Base-by-base conservation (phyloP, 306 rosid genomes). In the Vigna nakashimae region DNA sequence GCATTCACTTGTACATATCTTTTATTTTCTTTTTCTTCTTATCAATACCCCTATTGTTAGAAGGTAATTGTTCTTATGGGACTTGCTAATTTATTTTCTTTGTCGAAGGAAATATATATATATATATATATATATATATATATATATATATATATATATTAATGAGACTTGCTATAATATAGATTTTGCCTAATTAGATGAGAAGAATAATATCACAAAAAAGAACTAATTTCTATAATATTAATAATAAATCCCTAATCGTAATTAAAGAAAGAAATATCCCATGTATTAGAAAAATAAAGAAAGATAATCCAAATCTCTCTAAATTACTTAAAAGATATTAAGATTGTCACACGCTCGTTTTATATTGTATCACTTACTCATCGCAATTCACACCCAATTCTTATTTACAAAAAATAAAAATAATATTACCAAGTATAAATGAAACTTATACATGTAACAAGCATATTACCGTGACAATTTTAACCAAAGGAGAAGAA, bases 401-500 rank as follows among this genome's bases (percentile, higher is more conserved):
- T 26, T 26, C 28, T 26, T 26, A 26, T 26, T 26, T 26, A 26
- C 28, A 26, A 26, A 26, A 26, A 26, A 26, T 26, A 26, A 26
- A 26, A 26, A 26, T 26, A 26, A 30, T 30, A 30, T 30, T 30
- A 30, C 34, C 5, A 30, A 30, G 34, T 30, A 34, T 57, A 11
- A 24, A 10, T 57, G 1, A 1, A 24, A 57, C 9, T 2, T 57
- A 24, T 57, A 24, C 0, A 12, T 12, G n/a, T 24, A 11, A 57
- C 0, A 57, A 24, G 30, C 36, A 57, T 14, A 52, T 73, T 91
- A 91, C 98, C 87, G 91, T 91, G 22, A 86, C 45, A 76, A 83
- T 24, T 86, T 91, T 93, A 84, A 92, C 84, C 91, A 89, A 87
- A n/a, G 77, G 73, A 73, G 24, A 82, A 78, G 90, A 71, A 60